Evolutionary conservation across 495 filamentous ascomycete species (phyloP), one percentile per base, ranked within the genome.

Genomic region (Penicillium atrosanguineum): DNA sequence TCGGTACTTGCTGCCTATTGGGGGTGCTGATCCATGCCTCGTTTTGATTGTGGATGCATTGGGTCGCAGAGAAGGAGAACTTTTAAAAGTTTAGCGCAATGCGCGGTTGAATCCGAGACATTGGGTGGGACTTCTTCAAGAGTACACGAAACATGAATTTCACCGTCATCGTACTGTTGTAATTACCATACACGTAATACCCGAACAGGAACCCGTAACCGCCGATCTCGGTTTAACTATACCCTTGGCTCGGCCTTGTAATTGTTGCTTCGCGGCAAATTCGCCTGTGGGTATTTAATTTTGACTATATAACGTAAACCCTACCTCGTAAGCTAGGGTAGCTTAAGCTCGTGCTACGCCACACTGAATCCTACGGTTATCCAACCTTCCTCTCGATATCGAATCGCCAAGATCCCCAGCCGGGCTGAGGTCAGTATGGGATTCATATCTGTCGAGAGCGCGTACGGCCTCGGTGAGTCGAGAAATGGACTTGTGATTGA

Each of bases 351-450:
- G 39, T 43, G 46, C 41, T 50, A 46, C 36, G 46, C 44, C 52
- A 29, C 49, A 25, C 15, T 18, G 11, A 44, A 38, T 43, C 6
- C 44, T 29, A 31, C 43, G 44, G 42, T 44, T 38, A 36, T 50
- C 42, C 46, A 34, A 60, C 12, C 18, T 43, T 48, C 46, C 39
- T 39, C 42, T 23, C 44, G 37, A 49, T 34, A 48, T 52, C 21
- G 49, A 38, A 19, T 28, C 41, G 14, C 44, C 36, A 44, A 53
- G 43, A 45, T 44, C 34, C 15, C 40, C 34, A 47, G 61, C 46
- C 44, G 55, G 31, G 36, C 52, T 38, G 48, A 42, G 46, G 42
- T 46, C 40, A 67, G 21, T 43, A 74, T 72, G 71, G 64, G 65
- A 20, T 63, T 60, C 37, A 62, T 65, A 29, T 42, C 34, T 46